Evolutionary conservation across 805 yeast species (phyloP), one percentile per base, ranked within the genome.

Genomic region (Dipodascopsis tothii): DNA sequence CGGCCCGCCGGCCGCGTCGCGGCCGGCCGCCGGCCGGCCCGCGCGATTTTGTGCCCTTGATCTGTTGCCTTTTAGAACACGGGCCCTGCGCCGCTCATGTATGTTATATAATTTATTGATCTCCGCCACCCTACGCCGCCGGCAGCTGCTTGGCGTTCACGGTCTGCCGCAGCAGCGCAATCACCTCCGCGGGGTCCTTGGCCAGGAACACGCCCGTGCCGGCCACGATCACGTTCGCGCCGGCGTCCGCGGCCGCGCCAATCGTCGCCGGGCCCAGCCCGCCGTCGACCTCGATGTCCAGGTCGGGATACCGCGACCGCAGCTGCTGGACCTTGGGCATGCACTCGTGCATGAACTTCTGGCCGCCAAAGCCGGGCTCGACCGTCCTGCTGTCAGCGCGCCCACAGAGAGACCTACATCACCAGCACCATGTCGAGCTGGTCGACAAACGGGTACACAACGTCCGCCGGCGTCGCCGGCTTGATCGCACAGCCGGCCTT

Each of bases 361-460:
- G 98, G 37, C 98, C 98, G 19, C 98, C 98, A 62, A 92, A 90
- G 0, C 98, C 98, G 11, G 98, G 98, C 68, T 92, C 98, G 28
- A 92, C 97, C 2, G 98, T 92, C 55, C 52, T 51, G 23, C 19
- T 33, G 18, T 33, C 18, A 14, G 14, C 19, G 35, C 5, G 19
- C 35, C 7, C 14, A 33, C 6, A 21, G 3, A 21, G 3, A 35
- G 3, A 40, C 45, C n/a, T 37, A 49, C 97, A 90, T 92, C 35
- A 92, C 81, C 46, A 92, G 72, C n/a, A 85, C 88, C 96, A 90
- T 85, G 63, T 92, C 97, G 55, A 90, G 71, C 44, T 75, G 69
- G 38, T 80, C 81, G 21, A 81, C 90, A 48, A 84, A 67, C 22
- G 84, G 88, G 57, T 71, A 79, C 35, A 88, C 72, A 2, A 77